These are phyloP conservation scores for Larix kaempferi DNA, from an alignment of 75 land plant genomes.

Conservation along the genomic window DNA sequence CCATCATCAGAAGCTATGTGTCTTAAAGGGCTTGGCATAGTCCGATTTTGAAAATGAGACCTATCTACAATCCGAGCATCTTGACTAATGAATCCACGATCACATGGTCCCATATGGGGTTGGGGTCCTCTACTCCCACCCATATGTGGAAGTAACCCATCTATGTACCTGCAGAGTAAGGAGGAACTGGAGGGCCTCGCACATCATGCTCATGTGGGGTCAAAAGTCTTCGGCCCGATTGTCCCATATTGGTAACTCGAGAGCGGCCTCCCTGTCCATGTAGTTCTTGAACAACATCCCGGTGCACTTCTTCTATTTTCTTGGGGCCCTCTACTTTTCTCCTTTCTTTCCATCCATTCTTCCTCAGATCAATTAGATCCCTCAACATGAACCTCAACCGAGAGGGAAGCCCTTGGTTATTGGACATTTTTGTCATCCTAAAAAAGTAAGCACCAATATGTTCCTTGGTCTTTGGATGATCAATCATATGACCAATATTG, in stretches of 20 bases:
- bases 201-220: conserved; percentile 57
- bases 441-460: conserved; percentile 87
- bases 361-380: conserved; percentile 88
- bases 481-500: conserved; percentile 93
- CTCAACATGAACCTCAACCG: conserved; percentile 86
- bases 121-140: conserved; percentile 43
- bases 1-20: conserved; percentile 68
- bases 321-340: conserved; percentile 96
- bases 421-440: conserved; percentile 51
- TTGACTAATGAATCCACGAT: conserved; percentile 45
- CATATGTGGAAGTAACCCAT: conserved; percentile 19
- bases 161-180: conserved; percentile 44
- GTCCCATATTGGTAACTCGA: conserved; percentile 59
- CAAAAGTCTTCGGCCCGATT: conserved; percentile 41
- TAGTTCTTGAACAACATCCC: conserved; percentile 76
- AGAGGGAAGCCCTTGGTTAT: conserved; percentile 70
- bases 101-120: conserved; percentile 15
- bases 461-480: conserved; percentile 75
- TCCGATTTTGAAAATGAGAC: conserved; percentile 37
- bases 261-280: conserved; percentile 62
- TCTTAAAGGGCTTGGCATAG: conserved; percentile 57
- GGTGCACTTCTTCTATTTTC: conserved; percentile 94
- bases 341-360: conserved; percentile 90
- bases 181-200: conserved; percentile 46
- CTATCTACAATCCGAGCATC: conserved; percentile 77